These are phyloP conservation scores for Puya raimondii DNA, from an alignment of 176 grass and related monocot genomes.

Conservation along the genomic window DNA sequence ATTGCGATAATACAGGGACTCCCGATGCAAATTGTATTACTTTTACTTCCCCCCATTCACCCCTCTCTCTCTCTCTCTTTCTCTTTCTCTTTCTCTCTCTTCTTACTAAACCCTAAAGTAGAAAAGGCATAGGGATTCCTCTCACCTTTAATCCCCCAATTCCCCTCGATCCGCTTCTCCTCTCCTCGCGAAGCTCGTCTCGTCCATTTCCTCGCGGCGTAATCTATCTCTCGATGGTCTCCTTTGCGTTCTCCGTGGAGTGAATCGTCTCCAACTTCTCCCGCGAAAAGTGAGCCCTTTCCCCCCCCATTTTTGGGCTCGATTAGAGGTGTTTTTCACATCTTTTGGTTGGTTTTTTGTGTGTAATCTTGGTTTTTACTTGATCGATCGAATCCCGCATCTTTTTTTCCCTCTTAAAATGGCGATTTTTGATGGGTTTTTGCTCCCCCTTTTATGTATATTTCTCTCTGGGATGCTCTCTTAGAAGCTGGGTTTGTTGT, in stretches of 20 bases:
- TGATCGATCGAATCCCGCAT: neutral
- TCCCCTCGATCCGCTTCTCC: neutral
- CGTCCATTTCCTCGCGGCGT: neutral
- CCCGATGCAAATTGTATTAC: too few relatives aligned
- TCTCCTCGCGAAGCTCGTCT: neutral
- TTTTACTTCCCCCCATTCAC: neutral
- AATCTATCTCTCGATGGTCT: neutral
- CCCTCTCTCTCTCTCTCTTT: neutral
- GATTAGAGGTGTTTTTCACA: neutral
- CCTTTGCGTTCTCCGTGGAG: neutral
- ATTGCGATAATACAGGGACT: too few relatives aligned
- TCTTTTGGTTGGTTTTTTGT: neutral
- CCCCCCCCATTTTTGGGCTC: neutral
- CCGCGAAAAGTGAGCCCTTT: neutral
- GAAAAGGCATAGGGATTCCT: neutral
- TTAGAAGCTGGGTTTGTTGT: neutral
- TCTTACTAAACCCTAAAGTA: neutral
- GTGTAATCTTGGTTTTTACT: neutral
- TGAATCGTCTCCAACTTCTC: neutral
- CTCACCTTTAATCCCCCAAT: neutral
- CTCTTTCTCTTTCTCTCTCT: neutral
- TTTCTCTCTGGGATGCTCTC: neutral
- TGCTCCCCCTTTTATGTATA: neutral
- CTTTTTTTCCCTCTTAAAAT: neutral
- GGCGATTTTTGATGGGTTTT: neutral